Base-by-base conservation (phyloP, 441 rosid genomes). In the Gossypium lobatum region DNA sequence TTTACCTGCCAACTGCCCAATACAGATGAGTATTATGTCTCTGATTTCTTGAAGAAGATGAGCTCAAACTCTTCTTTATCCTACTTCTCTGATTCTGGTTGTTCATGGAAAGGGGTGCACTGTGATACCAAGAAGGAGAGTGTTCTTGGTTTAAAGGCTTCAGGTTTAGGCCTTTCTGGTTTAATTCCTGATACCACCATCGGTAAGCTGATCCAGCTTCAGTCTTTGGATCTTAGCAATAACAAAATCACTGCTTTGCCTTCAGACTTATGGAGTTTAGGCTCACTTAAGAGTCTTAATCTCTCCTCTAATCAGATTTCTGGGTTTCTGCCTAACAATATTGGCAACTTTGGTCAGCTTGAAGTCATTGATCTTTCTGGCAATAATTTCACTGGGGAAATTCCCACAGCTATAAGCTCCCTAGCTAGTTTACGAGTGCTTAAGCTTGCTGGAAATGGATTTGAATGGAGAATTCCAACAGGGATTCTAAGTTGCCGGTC, bases 261-360 rank as follows among this genome's bases (percentile, higher is more conserved):
- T 69, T 81, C 97, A 65, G 98, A 93, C 85, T 86, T 92, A 42
- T 92, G 96, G 97, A 90, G 95, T 81, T 82, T 93, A 64, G 83
- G 84, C 77, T 85, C 89, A 39, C 87, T 93, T 71, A 83, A 80
- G 74, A 77, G 18, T 65, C 90, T 93, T 3, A 89, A 92, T 77
- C 91, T 94, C 65, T 92, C 96, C 21, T 76, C 69, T 59, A 94
- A 94, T 81, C 75, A 75, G 78, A 87, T 94, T 79, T 86, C 96
- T 42, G 95, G 97, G 50, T 45, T 87, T 17, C 86, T 94, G 11
- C 67, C 89, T 17, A 91, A 54, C 83, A 92, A 91, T 86, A 83
- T 92, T 85, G 96, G 81, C 62, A 94, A 94, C 80, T 94, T 94
- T 69, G 95, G 89, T 18, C 75, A 73, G 75, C 93, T 94, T 71